Evolutionary conservation across 441 rosid species (phyloP).

Genomic region (Manihot esculenta): DNA sequence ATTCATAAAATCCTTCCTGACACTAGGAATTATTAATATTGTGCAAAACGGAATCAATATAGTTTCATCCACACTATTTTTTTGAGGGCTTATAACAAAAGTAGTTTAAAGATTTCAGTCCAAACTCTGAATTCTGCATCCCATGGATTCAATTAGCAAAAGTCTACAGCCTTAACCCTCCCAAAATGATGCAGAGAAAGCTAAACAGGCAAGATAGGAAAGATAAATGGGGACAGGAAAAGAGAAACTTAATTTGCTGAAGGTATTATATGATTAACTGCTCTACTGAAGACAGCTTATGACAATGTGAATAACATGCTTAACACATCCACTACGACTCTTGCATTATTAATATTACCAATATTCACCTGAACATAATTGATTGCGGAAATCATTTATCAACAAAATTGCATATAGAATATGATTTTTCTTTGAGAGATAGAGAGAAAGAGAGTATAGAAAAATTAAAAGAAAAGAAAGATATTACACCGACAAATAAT

Average conservation of each 20-base stretch:
- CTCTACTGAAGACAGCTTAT: background rate
- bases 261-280: background rate
- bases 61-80: background rate
- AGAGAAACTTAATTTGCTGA: background rate
- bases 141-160: too few relatives aligned
- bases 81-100: background rate
- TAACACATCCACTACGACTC: background rate
- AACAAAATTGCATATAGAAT: background rate
- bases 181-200: background rate
- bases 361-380: background rate
- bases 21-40: background rate
- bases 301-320: background rate
- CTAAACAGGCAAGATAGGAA: background rate
- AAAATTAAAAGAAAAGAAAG: background rate
- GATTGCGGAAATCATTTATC: constrained; percentile 7
- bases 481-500: background rate
- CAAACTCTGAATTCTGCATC: too few relatives aligned
- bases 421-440: background rate
- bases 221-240: too few relatives aligned
- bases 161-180: background rate
- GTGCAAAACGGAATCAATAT: background rate
- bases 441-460: background rate
- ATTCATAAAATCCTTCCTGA: too few relatives aligned
- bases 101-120: background rate
- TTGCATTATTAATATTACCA: background rate